These are phyloP conservation scores for Flaveria linearis DNA, from an alignment of 129 eudicot genomes.

Conservation along the genomic window DNA sequence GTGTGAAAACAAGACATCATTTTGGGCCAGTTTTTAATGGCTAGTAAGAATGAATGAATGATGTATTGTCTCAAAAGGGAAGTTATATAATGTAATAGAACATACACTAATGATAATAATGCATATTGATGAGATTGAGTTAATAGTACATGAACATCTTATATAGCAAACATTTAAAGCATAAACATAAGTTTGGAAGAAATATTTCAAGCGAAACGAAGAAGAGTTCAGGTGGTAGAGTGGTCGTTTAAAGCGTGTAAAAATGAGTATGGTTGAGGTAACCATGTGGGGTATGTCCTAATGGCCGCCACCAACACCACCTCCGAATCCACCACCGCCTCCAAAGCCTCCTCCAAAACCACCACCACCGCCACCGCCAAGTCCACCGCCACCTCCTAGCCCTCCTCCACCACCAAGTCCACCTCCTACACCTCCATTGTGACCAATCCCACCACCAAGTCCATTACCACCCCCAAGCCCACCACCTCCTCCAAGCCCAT, in stretches of 20 bases:
- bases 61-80: conserved; percentile 1
- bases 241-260: not conserved
- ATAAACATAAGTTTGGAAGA: not conserved
- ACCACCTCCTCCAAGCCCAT: conserved; percentile 4
- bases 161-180: not conserved
- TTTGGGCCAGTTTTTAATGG: not conserved
- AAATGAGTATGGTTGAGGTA: not conserved
- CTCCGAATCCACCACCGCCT: not conserved
- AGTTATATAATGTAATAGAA: not conserved
- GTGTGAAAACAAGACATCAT: conserved; percentile 11
- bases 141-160: conserved; percentile 16
- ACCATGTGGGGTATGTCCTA: not conserved
- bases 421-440: not conserved
- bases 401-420: conserved; percentile 3
- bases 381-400: not conserved
- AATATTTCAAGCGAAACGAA: not conserved
- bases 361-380: not conserved
- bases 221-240: not conserved
- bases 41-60: not conserved
- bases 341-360: not conserved
- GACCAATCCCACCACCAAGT: not conserved
- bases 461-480: not conserved
- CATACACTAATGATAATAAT: not conserved
- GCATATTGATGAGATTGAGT: not conserved
- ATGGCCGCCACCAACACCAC: conserved; percentile 26